Percentiles rank a stretch among this genome's conserved stretches.
These are phyloP conservation scores for Bipolaris sorokiniana DNA, from an alignment of 2,329 filamentous ascomycete genomes.

Conservation along the genomic window DNA sequence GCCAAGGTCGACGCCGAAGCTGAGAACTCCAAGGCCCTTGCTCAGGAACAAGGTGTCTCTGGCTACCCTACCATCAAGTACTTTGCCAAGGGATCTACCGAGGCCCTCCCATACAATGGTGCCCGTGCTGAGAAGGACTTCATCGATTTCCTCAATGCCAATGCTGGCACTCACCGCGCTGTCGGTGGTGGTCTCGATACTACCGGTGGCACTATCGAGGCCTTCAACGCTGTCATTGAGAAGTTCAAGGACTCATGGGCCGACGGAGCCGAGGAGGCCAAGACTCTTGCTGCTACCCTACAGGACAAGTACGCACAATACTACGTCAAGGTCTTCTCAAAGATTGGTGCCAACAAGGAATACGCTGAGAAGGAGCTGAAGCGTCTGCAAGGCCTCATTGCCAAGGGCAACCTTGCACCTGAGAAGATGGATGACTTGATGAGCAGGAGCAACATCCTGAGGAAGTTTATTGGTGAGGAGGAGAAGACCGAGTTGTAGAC, in stretches of 20 bases:
- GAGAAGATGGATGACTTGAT: constrained; percentile 89
- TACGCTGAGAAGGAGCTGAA: constrained; percentile 87
- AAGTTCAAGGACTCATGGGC: constrained; percentile 70
- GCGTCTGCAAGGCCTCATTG: constrained; percentile 77
- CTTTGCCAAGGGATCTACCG: constrained; percentile 84
- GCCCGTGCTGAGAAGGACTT: constrained; percentile 79
- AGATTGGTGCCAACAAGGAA: constrained; percentile 76
- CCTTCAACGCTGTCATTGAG: constrained; percentile 75
- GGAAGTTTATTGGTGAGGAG: constrained; percentile 70
- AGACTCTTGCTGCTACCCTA: constrained; percentile 70
- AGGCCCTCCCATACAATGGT: constrained; percentile 73
- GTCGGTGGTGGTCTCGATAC: constrained; percentile 80
- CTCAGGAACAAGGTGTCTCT: constrained; percentile 75
- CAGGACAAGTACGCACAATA: constrained; percentile 88
- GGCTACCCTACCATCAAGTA: constrained; percentile 98
- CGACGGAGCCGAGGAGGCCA: constrained; percentile 70
- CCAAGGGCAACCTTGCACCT: constrained; percentile 83
- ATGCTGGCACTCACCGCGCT: constrained; percentile 84
- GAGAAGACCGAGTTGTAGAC: constrained; percentile 74
- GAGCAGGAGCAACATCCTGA: constrained; percentile 85
- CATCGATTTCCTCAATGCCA: constrained; percentile 82
- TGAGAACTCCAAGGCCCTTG: constrained; percentile 79
- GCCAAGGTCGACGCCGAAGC: constrained; percentile 96
- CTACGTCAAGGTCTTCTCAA: constrained; percentile 89
- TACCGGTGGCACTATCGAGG: constrained; percentile 80